Evolutionary conservation across 2,329 filamentous ascomycete species (phyloP), one percentile per base, ranked within the genome.

Genomic region (Beauveria sp.): DNA sequence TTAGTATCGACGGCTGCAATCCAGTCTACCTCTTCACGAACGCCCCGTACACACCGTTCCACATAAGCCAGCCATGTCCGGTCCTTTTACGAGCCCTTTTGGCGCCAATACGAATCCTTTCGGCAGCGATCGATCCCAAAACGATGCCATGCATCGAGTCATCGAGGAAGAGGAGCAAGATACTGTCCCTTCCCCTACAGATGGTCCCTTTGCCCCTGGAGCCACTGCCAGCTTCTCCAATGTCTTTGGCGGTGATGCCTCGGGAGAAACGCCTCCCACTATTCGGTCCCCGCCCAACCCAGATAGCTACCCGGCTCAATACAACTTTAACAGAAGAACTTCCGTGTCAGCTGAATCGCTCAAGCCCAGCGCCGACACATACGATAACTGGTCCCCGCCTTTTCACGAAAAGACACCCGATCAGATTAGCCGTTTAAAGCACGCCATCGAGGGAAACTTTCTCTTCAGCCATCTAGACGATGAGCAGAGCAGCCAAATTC

Each of bases 281-380:
- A 70, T 79, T 67, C 71, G 81, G 72, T 74, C 74, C 67, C 72
- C 79, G 24, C 80, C 81, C 62, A 83, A 84, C 63, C 77, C 82
- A 45, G 86, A 90, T 66, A 86, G 85, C 68, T 91, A 96, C 71
- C 95, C 95, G 61, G 89, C 85, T 68, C 93, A 98, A 74, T 98
- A 97, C 78, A 96, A 96, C 74, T 88, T 96, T 76, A 90, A 86
- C 68, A 89, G 95, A 65, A 90, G 95, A 69, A 97, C 93, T 45
- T 98, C 95, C 3, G 95, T 99, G 58, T 98, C 95, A 46, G 95
- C 95, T 56, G 95, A 99, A 77, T 97, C 93, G 1, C 82, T 98
- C 70, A 96, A 96, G 74, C 95, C 95, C 20, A 90, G 87, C 54
- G 87, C 89, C 38, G 88, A 92, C 63, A 85, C 86, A 62, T 88